Conservation (phyloP, 208 protist genomes). For the Herpetomonas tarakana region DNA sequence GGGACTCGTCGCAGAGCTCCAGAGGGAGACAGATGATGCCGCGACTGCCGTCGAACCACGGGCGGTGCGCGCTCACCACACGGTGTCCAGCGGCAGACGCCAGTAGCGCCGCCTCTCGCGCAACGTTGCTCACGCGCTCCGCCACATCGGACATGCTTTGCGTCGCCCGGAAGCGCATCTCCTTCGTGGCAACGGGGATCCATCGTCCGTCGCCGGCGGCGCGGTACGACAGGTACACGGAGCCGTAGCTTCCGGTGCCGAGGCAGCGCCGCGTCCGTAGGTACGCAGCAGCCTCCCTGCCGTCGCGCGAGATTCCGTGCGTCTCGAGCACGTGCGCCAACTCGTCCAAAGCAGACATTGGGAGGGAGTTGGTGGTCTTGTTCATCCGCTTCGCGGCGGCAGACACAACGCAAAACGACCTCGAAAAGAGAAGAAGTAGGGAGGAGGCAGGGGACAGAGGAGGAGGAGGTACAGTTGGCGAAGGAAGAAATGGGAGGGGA, state of each 20-base stretch:
- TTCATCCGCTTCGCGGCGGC: no score
- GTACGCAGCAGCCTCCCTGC: background rate
- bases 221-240: background rate
- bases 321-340: background rate
- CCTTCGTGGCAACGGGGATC: conserved; percentile 6
- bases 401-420: background rate
- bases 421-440: background rate
- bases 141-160: background rate
- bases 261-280: background rate
- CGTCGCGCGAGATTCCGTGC: background rate
- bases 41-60: conserved; percentile 8
- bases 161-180: background rate
- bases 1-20: conserved; percentile 5
- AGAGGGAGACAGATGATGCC: conserved; percentile 6
- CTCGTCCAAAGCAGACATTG: background rate
- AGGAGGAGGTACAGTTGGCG: background rate
- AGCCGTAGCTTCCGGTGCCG: conserved; percentile 8
- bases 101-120: background rate
- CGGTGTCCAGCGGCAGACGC: background rate
- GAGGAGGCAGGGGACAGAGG: background rate
- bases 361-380: no score
- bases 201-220: background rate
- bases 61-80: conserved; percentile 3
- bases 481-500: no score
- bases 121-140: background rate